Base-by-base conservation (phyloP, 495 filamentous ascomycete species). In the Poronia punctata region DNA sequence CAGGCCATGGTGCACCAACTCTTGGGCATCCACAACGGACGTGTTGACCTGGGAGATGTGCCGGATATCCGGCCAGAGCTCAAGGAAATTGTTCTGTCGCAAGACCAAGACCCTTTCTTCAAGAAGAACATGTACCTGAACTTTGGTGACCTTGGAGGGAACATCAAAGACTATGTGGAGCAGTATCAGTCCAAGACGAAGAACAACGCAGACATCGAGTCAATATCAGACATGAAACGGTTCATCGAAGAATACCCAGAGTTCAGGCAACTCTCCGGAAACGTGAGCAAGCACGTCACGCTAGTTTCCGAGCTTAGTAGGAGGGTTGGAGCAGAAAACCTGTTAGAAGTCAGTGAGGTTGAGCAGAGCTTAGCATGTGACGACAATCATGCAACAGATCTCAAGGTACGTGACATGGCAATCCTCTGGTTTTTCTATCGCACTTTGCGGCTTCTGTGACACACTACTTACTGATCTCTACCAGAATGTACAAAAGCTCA, bases 111-210 rank as follows among this genome's bases (percentile, higher is more conserved):
- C 55, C 93, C 92, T 0, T 98, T 98, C 67, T 98, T 97, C 67
- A 95, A 96, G 65, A 96, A 95, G 67, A 98, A 98, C 60, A 97
- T 98, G 93, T 98, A 88, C 53, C 80, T 95, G 52, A 98, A 98
- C 53, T 98, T 97, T 60, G 92, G 92, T 28, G 92, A 98, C 48
- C 75, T 98, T 14, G 92, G 92, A 15, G 86, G 92, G 38, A 97
- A 95, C 56, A 96, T 96, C 60, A 97, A 97, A 59, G 89, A 96
- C 45, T 97, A 97, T 59, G 92, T 98, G 43, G 87, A 93, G 59
- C 92, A 96, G 48, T 97, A 95, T 57, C 92, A 96, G 52, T 85
- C 81, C 19, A 95, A 95, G 59, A 94, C 88, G 8, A 84, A 95
- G 54, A 92, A 77, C 47, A 94, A 80, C 51, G 84, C 83, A 59